Percentiles rank a stretch among this genome's conserved stretches.
phyloP scores from a whole-genome alignment of 345 rosid genomes.

The Brassica cretica region DNA sequence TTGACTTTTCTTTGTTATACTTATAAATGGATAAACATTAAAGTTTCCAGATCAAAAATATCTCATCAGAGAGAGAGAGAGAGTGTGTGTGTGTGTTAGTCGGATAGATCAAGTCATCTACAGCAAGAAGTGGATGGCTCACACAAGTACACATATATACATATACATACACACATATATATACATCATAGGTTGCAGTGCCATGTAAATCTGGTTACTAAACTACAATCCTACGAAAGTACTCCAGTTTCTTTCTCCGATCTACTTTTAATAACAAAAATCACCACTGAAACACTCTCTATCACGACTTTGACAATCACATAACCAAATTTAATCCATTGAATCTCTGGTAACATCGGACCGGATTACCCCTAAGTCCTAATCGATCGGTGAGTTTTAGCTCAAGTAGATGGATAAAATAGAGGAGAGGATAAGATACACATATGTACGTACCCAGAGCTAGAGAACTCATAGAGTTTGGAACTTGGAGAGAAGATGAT shows the following conservation, averaged over 20 bases:
- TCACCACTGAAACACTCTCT: not conserved
- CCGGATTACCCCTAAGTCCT: not conserved
- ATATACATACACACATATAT: not conserved
- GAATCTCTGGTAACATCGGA: not conserved
- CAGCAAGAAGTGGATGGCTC: constrained; percentile 21
- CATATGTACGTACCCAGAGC: constrained; percentile 45
- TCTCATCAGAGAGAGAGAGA: constrained; percentile 20
- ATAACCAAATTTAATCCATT: not conserved
- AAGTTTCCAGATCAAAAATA: constrained; percentile 27
- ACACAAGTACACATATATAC: not conserved
- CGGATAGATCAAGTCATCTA: constrained; percentile 29
- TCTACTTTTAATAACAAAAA: not conserved
- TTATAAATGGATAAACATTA: constrained; percentile 9
- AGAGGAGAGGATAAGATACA: not conserved
- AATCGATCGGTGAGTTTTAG: not conserved
- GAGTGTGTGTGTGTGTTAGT: not conserved
- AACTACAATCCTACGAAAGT: constrained; percentile 2
- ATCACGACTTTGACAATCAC: not conserved
- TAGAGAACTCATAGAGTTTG: constrained; percentile 77
- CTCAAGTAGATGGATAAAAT: not conserved
- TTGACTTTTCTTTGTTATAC: constrained; percentile 19
- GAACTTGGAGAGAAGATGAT: constrained; percentile 77
- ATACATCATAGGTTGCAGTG: constrained; percentile 11
- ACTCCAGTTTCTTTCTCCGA: constrained; percentile 3
- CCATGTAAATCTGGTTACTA: constrained; percentile 15